Evolutionary conservation across 805 yeast genomes (phyloP).

Genomic region (Ogataea naganishii): DNA sequence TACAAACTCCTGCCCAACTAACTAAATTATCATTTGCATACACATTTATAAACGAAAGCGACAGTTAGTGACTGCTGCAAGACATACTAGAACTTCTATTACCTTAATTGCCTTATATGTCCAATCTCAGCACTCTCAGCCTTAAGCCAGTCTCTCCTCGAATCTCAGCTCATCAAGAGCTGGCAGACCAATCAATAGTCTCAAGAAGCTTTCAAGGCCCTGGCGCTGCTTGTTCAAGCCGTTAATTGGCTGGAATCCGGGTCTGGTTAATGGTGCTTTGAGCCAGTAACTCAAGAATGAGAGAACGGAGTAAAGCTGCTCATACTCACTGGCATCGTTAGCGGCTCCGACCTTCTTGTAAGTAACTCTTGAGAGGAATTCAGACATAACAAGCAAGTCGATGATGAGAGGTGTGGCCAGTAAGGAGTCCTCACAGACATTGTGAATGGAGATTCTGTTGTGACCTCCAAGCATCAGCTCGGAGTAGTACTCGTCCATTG

Average conservation of each 20-base stretch:
- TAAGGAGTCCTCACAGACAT: slow-evolving; percentile 93
- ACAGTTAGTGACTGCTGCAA: too few species aligned
- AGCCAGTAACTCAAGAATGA: slow-evolving; percentile 90
- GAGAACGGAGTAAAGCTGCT: slow-evolving; percentile 74
- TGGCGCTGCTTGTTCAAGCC: slow-evolving; percentile 93
- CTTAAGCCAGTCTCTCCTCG: slow-evolving; percentile 68
- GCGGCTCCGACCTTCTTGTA: slow-evolving; percentile 51
- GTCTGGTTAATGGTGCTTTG: slow-evolving; percentile 91
- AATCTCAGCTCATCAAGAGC: slow-evolving; percentile 87
- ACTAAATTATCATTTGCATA: too few species aligned
- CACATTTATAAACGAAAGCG: too few species aligned
- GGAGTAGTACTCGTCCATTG: slow-evolving; percentile 96
- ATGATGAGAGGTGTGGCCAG: slow-evolving; percentile 92
- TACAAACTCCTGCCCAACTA: too few species aligned
- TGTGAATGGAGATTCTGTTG: slow-evolving; percentile 87
- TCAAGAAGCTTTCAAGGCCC: slow-evolving; percentile 84
- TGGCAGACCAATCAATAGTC: slow-evolving; percentile 85
- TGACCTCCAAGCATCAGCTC: slow-evolving; percentile 98
- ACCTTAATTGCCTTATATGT: background rate
- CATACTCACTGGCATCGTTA: slow-evolving; percentile 30
- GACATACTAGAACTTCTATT: background rate
- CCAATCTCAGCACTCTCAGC: background rate
- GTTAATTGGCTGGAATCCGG: slow-evolving; percentile 83
- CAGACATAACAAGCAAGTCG: slow-evolving; percentile 84
- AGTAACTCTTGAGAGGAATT: slow-evolving; percentile 78